phyloP scores from a whole-genome alignment of 2,329 filamentous ascomycete species.

The Fusarium odoratissimum region DNA sequence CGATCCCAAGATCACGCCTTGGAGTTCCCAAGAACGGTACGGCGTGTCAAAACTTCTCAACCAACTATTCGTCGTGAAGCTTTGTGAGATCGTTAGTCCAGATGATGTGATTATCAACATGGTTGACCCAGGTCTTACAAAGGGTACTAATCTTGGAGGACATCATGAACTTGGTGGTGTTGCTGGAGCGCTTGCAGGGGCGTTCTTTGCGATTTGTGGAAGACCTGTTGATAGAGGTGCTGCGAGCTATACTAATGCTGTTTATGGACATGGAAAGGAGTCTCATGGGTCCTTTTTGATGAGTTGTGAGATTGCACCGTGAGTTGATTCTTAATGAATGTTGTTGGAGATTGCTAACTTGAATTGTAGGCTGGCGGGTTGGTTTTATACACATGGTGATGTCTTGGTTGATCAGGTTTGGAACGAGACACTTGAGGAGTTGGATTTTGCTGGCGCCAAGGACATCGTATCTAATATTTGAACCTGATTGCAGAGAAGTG shows the following conservation, averaged over 20 bases:
- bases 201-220: conserved; percentile 38
- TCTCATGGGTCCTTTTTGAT: conserved; percentile 64
- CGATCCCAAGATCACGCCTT: conserved; percentile 35
- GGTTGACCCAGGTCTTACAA: conserved; percentile 49
- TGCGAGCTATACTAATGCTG: conserved; percentile 60
- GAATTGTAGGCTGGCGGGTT: conserved; percentile 21
- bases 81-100: conserved; percentile 50
- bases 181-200: neutral
- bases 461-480: conserved; percentile 40
- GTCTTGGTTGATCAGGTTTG: conserved; percentile 27
- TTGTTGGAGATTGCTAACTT: neutral
- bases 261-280: conserved; percentile 58
- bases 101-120: conserved; percentile 53
- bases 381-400: conserved; percentile 30
- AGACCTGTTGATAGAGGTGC: conserved; percentile 55
- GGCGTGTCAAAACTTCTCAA: conserved; percentile 47
- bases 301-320: conserved; percentile 54
- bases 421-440: conserved; percentile 30
- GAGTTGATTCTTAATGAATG: neutral
- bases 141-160: conserved; percentile 41
- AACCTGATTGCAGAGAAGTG: neutral
- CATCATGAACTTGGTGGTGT: conserved; percentile 17
- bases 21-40: conserved; percentile 43
- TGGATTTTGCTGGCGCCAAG: conserved; percentile 6
- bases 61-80: conserved; percentile 52